A percentile compares a stretch with the other conserved stretches of the same genome.
Evolutionary conservation across 2,329 filamentous ascomycete genomes (phyloP).

Genomic region (Neoscytalidium dimidiatum): DNA sequence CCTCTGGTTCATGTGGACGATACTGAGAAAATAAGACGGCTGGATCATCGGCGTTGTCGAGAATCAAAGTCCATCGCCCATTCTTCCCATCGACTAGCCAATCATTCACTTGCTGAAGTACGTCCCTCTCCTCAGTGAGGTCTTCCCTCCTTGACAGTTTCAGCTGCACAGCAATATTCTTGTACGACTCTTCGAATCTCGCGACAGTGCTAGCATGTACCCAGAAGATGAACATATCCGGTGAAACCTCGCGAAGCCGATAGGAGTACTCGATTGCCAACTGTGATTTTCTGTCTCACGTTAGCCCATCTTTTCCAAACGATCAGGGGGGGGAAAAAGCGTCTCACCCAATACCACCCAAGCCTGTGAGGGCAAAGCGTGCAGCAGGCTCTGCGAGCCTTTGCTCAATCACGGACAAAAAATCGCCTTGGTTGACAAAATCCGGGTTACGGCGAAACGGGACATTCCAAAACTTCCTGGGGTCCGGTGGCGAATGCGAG

Average conservation of each 20-base stretch:
- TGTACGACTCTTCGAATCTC: constrained; percentile 29
- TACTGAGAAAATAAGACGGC: not conserved
- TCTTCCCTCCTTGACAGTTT: constrained; percentile 29
- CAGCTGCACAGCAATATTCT: constrained; percentile 30
- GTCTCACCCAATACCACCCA: not conserved
- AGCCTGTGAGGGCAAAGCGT: not conserved
- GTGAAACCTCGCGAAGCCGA: constrained; percentile 24
- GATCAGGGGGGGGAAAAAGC: no score
- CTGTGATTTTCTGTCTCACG: constrained; percentile 26
- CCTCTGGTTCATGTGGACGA: not conserved
- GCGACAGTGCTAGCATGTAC: constrained; percentile 27
- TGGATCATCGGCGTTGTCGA: constrained; percentile 35
- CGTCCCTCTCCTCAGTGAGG: constrained; percentile 26
- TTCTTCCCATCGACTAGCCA: constrained; percentile 28
- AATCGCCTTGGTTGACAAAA: not conserved
- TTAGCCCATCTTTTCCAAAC: not conserved
- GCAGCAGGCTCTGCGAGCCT: not conserved
- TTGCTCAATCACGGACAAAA: not conserved
- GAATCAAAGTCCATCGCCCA: constrained; percentile 33
- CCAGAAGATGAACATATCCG: constrained; percentile 34
- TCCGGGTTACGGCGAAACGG: not conserved
- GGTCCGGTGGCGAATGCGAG: not conserved
- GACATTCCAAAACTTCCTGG: not conserved
- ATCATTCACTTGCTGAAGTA: constrained; percentile 27
- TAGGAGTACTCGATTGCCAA: constrained; percentile 31